A percentile compares a stretch with the other conserved stretches of the same genome.
Conservation (phyloP, 306 rosid genomes). For the Inga oerstediana region DNA sequence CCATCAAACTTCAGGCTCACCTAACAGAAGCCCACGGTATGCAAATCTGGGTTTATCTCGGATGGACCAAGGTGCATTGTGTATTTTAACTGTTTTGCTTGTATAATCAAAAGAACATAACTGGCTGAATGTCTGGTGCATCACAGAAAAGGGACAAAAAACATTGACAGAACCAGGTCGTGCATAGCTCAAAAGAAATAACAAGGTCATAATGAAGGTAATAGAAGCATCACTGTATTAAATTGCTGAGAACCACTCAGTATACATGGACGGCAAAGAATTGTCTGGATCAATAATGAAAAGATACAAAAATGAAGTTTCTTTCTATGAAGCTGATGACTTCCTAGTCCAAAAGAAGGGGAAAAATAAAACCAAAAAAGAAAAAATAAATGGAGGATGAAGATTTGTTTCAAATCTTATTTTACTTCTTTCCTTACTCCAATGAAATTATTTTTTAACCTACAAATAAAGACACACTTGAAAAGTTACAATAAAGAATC, state of each 20-base stretch:
- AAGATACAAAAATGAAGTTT: conserved; percentile 14
- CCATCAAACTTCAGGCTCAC: conserved; percentile 50
- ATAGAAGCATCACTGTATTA: conserved; percentile 1
- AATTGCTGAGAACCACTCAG: background rate
- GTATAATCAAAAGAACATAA: conserved; percentile 79
- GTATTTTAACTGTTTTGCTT: conserved; percentile 65
- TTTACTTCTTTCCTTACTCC: background rate
- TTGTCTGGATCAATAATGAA: background rate
- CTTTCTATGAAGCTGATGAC: conserved; percentile 13
- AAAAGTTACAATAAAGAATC: conserved; percentile 6
- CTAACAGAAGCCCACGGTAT: conserved; percentile 87
- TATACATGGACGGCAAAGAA: background rate
- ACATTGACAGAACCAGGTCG: conserved; percentile 17
- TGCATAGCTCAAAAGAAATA: conserved; percentile 17
- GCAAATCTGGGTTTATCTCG: conserved; percentile 83
- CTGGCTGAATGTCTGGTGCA: conserved; percentile 92
- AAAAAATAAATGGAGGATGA: background rate
- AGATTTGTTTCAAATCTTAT: background rate
- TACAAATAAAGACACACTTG: background rate
- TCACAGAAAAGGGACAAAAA: conserved; percentile 31
- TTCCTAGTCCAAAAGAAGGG: conserved; percentile 2
- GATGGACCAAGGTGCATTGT: conserved; percentile 86
- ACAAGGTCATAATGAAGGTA: background rate
- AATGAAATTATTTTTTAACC: background rate
- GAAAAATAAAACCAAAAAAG: background rate